Percentiles rank a stretch among this genome's conserved stretches.
Evolutionary conservation across 257 asterid genomes (phyloP).

Genomic region (Solanum acaule): DNA sequence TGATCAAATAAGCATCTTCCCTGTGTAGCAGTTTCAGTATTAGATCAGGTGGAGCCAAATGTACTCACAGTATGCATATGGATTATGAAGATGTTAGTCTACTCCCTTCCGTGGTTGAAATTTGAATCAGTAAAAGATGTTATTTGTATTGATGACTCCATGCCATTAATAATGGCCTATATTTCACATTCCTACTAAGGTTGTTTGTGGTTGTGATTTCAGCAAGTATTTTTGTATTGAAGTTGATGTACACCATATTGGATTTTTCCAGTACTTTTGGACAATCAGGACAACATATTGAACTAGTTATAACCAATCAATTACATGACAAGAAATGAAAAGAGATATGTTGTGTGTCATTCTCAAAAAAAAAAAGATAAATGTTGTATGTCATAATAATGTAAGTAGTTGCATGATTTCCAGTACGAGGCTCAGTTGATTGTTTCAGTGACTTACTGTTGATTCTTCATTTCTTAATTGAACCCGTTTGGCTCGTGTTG

Average conservation of each 20-base stretch:
- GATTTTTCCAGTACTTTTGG: not conserved
- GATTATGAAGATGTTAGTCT: not conserved
- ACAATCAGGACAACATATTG: not conserved
- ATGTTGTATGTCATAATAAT: not conserved
- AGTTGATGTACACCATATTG: not conserved
- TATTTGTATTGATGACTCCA: not conserved
- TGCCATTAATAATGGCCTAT: not conserved
- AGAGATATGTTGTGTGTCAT: not conserved
- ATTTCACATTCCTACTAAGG: not conserved
- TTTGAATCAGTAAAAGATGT: not conserved
- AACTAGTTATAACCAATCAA: not conserved
- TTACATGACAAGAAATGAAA: not conserved
- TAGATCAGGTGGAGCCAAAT: not conserved
- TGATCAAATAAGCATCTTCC: not conserved
- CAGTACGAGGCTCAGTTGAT: not conserved
- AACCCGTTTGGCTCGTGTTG: slow-evolving; percentile 4
- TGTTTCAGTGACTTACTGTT: slow-evolving; percentile 5
- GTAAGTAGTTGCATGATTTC: not conserved
- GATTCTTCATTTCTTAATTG: slow-evolving; percentile 9
- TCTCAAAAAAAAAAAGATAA: not conserved
- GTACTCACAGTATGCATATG: not conserved
- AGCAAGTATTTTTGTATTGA: not conserved
- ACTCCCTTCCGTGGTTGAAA: not conserved
- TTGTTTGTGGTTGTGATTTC: not conserved
- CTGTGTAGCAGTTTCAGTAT: not conserved